phyloP scores from a whole-genome alignment of 768 basidiomycete genomes.

The Suillus ampliporus region DNA sequence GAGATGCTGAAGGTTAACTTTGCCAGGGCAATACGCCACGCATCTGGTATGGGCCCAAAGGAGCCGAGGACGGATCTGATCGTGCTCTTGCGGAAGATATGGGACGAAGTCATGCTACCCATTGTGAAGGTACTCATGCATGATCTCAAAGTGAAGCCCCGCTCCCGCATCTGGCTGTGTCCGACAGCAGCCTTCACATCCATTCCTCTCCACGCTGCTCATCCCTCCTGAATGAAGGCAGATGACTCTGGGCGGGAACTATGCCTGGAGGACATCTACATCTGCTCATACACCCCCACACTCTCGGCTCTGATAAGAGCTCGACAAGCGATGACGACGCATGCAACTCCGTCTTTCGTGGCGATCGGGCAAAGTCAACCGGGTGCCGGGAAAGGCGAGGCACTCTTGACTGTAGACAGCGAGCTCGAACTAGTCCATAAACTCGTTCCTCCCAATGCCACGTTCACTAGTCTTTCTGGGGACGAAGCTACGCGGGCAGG shows the following conservation, averaged over 20 bases:
- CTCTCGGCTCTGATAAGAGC: slow-evolving; percentile 16
- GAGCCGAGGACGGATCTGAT: slow-evolving; percentile 15
- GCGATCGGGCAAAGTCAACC: slow-evolving; percentile 13
- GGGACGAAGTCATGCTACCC: slow-evolving; percentile 7
- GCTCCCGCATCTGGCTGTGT: slow-evolving; percentile 18
- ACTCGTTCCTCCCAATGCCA: slow-evolving; percentile 16
- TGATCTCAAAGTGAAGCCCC: rapidly evolving
- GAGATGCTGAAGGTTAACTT: slow-evolving; percentile 15
- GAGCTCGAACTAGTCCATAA: slow-evolving; percentile 24
- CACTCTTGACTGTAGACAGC: not conserved
- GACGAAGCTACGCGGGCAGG: not conserved
- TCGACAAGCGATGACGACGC: not conserved
- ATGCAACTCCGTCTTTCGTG: not conserved
- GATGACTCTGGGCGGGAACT: not conserved
- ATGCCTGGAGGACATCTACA: slow-evolving; percentile 11
- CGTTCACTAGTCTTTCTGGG: not conserved
- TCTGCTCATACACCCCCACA: slow-evolving; percentile 19
- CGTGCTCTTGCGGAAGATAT: not conserved
- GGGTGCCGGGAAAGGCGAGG: not conserved
- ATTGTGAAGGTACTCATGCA: not conserved
- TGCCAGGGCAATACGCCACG: slow-evolving; percentile 11
- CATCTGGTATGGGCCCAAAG: slow-evolving; percentile 19
- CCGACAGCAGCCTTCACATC: slow-evolving; percentile 15
- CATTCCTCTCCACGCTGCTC: slow-evolving; percentile 26
- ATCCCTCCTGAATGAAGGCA: slow-evolving; percentile 29